Conservation (phyloP, 768 basidiomycete genomes). For the Pleurotus eryngii region DNA sequence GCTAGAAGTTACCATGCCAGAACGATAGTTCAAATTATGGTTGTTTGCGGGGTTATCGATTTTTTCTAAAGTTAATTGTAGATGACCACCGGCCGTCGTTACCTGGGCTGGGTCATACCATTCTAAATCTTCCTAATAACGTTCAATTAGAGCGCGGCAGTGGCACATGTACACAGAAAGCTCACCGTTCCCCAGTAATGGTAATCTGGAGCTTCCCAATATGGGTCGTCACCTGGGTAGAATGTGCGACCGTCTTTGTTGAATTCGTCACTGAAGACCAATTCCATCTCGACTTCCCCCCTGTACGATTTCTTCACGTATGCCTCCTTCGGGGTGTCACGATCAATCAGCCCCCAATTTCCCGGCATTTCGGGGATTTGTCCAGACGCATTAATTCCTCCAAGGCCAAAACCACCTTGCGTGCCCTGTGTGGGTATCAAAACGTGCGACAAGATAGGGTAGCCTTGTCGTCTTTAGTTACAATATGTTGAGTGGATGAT, state of each 20-base stretch:
- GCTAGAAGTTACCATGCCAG: conserved; percentile 35
- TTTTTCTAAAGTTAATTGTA: conserved; percentile 66
- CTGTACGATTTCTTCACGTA: conserved; percentile 48
- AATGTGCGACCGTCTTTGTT: conserved; percentile 68
- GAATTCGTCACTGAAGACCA: conserved; percentile 85
- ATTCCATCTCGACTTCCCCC: conserved; percentile 35
- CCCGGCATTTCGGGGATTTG: conserved; percentile 61
- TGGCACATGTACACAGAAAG: conserved; percentile 14
- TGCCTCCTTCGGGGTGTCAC: conserved; percentile 64
- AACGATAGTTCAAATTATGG: conserved; percentile 70
- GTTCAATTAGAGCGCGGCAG: neutral
- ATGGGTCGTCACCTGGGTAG: conserved; percentile 67
- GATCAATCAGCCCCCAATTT: conserved; percentile 69
- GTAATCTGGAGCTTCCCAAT: conserved; percentile 55
- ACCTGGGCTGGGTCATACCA: conserved; percentile 74
- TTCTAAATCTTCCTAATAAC: conserved; percentile 54
- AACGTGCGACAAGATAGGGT: conserved; percentile 48
- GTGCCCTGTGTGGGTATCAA: conserved; percentile 35
- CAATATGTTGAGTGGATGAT: conserved; percentile 11
- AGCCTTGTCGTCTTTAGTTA: conserved; percentile 27
- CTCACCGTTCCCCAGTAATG: conserved; percentile 65
- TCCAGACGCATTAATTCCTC: conserved; percentile 71
- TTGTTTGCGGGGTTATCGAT: conserved; percentile 35
- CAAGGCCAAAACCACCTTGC: conserved; percentile 66
- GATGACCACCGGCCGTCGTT: conserved; percentile 65